phyloP scores from a whole-genome alignment of 345 rosid genomes.

The Ceriops zippeliana region DNA sequence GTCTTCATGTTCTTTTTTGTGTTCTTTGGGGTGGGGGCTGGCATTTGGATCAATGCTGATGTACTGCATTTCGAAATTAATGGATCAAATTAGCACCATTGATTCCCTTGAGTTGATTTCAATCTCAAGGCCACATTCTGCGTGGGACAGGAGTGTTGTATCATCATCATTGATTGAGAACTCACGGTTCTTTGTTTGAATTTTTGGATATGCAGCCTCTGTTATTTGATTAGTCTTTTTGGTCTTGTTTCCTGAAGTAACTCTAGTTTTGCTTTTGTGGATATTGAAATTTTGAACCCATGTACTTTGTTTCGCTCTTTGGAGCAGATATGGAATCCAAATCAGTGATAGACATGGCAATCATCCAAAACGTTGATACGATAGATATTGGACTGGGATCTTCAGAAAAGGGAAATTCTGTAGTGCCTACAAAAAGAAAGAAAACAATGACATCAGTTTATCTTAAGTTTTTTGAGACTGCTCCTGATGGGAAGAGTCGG shows the following conservation, averaged over 20 bases:
- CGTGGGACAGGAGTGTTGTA: too few species aligned
- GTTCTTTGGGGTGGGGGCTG: too few species aligned
- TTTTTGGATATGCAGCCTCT: background rate
- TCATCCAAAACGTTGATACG: slow-evolving; percentile 55
- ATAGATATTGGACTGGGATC: slow-evolving; percentile 66
- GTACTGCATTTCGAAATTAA: too few species aligned
- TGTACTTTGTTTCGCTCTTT: slow-evolving; percentile 17
- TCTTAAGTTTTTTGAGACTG: slow-evolving; percentile 84
- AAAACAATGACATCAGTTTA: slow-evolving; percentile 97
- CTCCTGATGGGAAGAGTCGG: slow-evolving; percentile 77
- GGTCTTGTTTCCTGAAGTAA: background rate
- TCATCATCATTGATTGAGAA: too few species aligned
- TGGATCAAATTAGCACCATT: too few species aligned
- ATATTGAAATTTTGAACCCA: background rate
- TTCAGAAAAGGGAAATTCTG: slow-evolving; percentile 55
- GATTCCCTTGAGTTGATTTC: too few species aligned
- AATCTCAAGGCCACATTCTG: too few species aligned
- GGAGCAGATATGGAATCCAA: slow-evolving; percentile 71
- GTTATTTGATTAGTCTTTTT: background rate
- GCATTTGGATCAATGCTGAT: too few species aligned
- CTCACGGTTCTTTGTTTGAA: too few species aligned
- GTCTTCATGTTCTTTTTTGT: too few species aligned
- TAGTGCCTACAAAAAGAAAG: slow-evolving; percentile 64
- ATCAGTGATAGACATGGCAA: slow-evolving; percentile 66
- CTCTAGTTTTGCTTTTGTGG: background rate